Conservation (phyloP, 2,329 filamentous ascomycete species). For the Ceratocystis harringtonii region DNA sequence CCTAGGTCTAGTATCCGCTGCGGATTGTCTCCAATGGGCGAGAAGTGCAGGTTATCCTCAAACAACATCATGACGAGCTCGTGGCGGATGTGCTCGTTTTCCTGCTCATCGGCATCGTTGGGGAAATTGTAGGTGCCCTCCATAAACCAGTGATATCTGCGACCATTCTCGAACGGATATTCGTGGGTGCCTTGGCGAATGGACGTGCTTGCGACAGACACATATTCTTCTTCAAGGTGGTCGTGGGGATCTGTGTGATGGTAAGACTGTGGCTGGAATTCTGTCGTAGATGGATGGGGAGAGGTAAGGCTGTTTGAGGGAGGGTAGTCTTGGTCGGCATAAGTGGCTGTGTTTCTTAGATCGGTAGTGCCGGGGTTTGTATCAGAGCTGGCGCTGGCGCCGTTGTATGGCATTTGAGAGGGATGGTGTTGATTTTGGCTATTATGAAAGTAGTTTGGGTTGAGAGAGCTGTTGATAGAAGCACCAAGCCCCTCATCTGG, state of each 20-base stretch:
- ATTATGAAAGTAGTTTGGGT: no score
- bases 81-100: conserved; percentile 43
- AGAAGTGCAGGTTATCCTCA: conserved; percentile 35
- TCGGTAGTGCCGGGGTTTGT: background rate
- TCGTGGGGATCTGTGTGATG: background rate
- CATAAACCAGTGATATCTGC: conserved; percentile 30
- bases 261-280: background rate
- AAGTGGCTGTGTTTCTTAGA: background rate
- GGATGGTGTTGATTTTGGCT: background rate
- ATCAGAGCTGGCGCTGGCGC: background rate
- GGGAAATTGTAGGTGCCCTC: conserved; percentile 40
- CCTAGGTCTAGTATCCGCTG: conserved; percentile 42
- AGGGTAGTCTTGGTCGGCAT: background rate
- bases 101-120: conserved; percentile 45
- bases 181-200: conserved; percentile 13
- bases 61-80: conserved; percentile 36
- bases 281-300: background rate
- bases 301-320: background rate
- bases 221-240: conserved; percentile 5
- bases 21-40: conserved; percentile 33
- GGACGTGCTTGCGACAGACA: conserved; percentile 11
- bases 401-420: background rate
- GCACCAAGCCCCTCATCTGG: background rate
- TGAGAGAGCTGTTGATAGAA: background rate
- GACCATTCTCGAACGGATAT: conserved; percentile 17